Conservation (phyloP, 169 alveolate species). For the Amoebophrya sp. region DNA sequence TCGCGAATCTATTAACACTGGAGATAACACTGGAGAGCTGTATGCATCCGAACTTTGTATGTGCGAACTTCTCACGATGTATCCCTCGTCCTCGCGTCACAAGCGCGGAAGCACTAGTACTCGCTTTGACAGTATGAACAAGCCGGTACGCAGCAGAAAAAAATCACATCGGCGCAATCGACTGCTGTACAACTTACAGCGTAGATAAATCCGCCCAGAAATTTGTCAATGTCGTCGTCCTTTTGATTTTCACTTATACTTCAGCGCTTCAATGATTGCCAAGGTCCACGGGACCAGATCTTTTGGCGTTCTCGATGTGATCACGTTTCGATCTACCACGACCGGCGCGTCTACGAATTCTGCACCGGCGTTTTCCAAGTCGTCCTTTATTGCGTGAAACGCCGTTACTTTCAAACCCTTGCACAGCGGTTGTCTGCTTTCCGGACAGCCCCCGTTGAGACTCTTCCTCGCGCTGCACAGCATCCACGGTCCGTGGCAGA, state of each 20-base stretch:
- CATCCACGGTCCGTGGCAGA: neutral
- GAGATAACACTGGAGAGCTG: no score
- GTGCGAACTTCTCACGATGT: no score
- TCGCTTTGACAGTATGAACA: no score
- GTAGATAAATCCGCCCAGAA: neutral
- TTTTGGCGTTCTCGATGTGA: neutral
- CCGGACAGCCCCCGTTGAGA: no score
- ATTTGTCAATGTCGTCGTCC: neutral
- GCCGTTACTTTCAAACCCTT: neutral
- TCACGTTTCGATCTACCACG: neutral
- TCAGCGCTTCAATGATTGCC: neutral
- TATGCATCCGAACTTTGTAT: no score
- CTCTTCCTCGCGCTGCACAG: neutral
- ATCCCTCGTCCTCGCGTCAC: no score
- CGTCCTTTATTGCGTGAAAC: neutral
- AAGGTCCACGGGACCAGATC: neutral
- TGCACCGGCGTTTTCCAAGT: neutral
- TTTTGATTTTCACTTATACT: neutral
- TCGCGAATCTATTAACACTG: no score
- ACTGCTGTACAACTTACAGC: no score
- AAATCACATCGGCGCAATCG: no score
- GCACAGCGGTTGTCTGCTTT: no score
- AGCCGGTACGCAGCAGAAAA: no score
- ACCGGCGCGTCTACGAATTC: neutral
- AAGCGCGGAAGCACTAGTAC: no score